Evolutionary conservation across 225 moss, liverwort and hornwort species (phyloP), one percentile per base, ranked within the genome.

Genomic region (Sphagnum tenellum): DNA sequence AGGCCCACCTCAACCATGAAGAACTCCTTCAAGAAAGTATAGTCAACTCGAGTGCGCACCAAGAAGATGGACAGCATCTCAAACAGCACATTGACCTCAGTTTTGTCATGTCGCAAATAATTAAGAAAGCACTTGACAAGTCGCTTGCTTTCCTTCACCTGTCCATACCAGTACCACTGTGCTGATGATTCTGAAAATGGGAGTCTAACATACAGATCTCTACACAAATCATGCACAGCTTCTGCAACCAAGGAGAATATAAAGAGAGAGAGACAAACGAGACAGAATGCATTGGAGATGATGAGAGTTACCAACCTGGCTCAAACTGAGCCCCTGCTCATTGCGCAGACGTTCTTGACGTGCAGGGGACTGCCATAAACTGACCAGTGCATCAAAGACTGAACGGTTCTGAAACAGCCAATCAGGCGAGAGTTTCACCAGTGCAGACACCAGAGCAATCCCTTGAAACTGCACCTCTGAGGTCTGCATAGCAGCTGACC

Each of bases 31-130:
- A 98, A 75, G 59, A 98, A 98, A 50, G 98, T 98, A 69, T 98
- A 98, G 68, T 98, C 98, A 59, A 98, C 93, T 8, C 98, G 83
- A 53, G 98, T 98, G 74, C 89, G 90, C 60, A 98, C 89, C 74
- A 98, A 85, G 77, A 98, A 98, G 59, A 98, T 98, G 64, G 98
- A 93, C 50, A 98, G 87, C 93, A 98, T 98, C 70, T 98, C 98
- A 66, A 98, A 98, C 53, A 98, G 87, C n/a, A 98, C 93, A 72
- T 89, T 87, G 63, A 93, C 93, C 81, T 98, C 98, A 73, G 68
- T 75, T 75, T 98, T 98, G 63, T 98, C 90, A 77, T 98, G 98
- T 74, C 93, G 87, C 74, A 93, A 55, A 75, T 87, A 98, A 72
- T 98, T 98, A 67, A 98, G 70, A 65, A 98, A 98, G 79, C 93